Evolutionary conservation across 2,329 filamentous ascomycete genomes (phyloP), one percentile per base, ranked within the genome.

Genomic region (Pestalotiopsis sp.): DNA sequence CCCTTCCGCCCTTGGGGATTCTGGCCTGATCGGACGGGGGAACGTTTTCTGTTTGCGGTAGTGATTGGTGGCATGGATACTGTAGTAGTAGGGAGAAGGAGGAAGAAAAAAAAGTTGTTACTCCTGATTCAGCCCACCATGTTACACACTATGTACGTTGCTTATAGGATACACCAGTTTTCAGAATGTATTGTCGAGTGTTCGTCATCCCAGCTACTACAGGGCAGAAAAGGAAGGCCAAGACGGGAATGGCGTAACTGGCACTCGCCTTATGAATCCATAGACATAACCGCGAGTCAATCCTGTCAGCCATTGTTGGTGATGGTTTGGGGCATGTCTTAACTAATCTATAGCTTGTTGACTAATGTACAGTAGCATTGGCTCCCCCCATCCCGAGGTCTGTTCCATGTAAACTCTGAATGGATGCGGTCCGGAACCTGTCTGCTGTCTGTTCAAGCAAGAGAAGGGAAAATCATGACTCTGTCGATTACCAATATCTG

Each of bases 201-300:
- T 36, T 36, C 31, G 31, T 36, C 31, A 36, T 36, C 59, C 59
- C 27, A 14, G 59, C 59, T 36, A 59, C 56, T 27, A 59, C 27
- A 62, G 14, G 59, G 27, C 59, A 62, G n/a, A 36, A 11, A 7
- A 36, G 6, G 56, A n/a, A 9, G 31, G 59, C 59, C 59, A 62
- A 62, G 27, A 36, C 59, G 59, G 59, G 59, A 62, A 62, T 40
- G 59, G 25, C 59, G 59, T 41, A 27, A 62, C 31, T 62, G 25
- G 17, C 14, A n/a, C 59, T 36, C 59, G 59, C 27, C 31, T 62
- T 40, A 20, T 40, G 9, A 62, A 14, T 62, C 6, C 31, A 36
- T 9, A 36, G 31, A 36, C 31, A 27, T 27, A 59, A 36, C 25
- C 27, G 23, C 57, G 23, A 27, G 57, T 59, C 57, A 27, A 13